Evolutionary conservation across 2,329 filamentous ascomycete genomes (phyloP).

Genomic region (Leptodontidium sp.): DNA sequence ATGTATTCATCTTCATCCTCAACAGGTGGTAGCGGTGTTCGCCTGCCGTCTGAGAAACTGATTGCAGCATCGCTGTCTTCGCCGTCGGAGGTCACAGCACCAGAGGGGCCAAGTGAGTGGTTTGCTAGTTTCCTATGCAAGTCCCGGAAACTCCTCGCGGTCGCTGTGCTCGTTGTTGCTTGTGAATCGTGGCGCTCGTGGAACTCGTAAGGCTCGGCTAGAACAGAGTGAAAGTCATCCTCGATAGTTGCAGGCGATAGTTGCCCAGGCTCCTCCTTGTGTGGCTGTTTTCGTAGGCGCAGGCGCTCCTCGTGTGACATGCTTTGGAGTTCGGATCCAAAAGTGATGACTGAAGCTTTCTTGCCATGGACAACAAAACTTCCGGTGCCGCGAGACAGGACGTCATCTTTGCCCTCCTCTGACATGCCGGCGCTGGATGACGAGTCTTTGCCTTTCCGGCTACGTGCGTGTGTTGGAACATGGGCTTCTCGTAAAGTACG

Average conservation of each 20-base stretch:
- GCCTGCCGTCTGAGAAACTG: conserved; percentile 66
- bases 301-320: conserved; percentile 78
- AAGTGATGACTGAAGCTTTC: conserved; percentile 97
- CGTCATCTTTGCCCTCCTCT: conserved; percentile 63
- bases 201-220: conserved; percentile 53
- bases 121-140: conserved; percentile 67
- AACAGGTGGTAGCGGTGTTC: conserved; percentile 63
- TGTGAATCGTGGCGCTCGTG: conserved; percentile 64
- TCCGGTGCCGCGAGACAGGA: conserved; percentile 79
- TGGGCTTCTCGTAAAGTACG: conserved; percentile 85
- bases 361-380: conserved; percentile 98
- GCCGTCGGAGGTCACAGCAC: conserved; percentile 48
- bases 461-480: conserved; percentile 71
- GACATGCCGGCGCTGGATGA: conserved; percentile 61
- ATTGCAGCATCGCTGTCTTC: conserved; percentile 67
- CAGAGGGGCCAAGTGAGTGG: conserved; percentile 53
- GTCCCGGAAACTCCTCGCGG: conserved; percentile 70
- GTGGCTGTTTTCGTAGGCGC: conserved; percentile 64
- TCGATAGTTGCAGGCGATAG: conserved; percentile 37
- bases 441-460: conserved; percentile 80
- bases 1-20: conserved; percentile 45
- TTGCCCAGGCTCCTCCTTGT: conserved; percentile 49
- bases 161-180: conserved; percentile 72
- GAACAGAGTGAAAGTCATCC: conserved; percentile 62
- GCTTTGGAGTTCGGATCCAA: conserved; percentile 87